phyloP scores from a whole-genome alignment of 2,329 filamentous ascomycete genomes.

The Fusarium sp. region DNA sequence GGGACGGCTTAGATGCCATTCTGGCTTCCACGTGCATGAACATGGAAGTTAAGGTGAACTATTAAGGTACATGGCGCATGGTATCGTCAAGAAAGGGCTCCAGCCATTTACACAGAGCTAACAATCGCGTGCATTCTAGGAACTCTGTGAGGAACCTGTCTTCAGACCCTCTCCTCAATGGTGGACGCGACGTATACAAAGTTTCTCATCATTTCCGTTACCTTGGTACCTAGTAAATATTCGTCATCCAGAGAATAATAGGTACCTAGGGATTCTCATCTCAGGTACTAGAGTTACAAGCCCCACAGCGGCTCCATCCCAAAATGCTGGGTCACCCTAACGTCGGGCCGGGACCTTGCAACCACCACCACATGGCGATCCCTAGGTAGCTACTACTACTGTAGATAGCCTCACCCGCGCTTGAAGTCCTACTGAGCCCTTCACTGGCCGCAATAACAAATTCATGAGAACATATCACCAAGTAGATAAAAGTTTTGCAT shows the following conservation, averaged over 20 bases:
- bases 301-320: conserved; percentile 38
- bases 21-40: too few species aligned
- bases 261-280: background rate
- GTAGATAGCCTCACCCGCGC: background rate
- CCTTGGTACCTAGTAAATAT: too few species aligned
- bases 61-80: too few species aligned
- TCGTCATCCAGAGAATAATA: too few species aligned
- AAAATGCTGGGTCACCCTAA: conserved; percentile 39
- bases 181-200: background rate
- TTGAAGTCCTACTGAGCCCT: too few species aligned
- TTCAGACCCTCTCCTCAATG: background rate
- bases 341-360: conserved; percentile 34
- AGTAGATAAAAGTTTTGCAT: background rate
- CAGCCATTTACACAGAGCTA: conserved; percentile 19
- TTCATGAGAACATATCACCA: background rate
- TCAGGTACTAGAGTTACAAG: background rate
- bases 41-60: too few species aligned
- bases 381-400: background rate
- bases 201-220: too few species aligned
- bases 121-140: conserved; percentile 13
- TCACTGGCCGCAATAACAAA: background rate
- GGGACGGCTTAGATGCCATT: too few species aligned
- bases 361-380: conserved; percentile 37
- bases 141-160: conserved; percentile 7
- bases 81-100: too few species aligned